phyloP scores from a whole-genome alignment of 306 rosid species.

The Pueraria montana region DNA sequence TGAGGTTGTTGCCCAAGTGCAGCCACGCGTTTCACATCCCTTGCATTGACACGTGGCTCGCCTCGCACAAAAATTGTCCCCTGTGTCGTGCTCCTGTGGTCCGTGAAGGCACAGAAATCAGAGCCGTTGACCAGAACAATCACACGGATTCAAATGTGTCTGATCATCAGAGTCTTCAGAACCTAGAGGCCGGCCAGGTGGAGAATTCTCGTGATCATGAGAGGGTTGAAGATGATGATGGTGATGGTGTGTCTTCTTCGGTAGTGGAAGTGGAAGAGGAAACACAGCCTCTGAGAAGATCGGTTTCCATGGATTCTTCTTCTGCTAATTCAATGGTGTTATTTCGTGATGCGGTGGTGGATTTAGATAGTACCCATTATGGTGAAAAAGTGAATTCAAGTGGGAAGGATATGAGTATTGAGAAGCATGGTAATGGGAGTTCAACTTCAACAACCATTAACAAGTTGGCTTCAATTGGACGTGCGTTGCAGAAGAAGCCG shows the following conservation, averaged over 20 bases:
- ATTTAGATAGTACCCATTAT: background rate
- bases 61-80: conserved; percentile 55
- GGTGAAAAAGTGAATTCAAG: conserved; percentile 16
- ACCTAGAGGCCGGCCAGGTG: background rate
- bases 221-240: conserved; percentile 42
- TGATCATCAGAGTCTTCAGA: too few relatives aligned
- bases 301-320: conserved; percentile 56
- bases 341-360: conserved; percentile 17
- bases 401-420: background rate
- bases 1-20: conserved; percentile 81
- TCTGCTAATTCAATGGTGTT: conserved; percentile 43
- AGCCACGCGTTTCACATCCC: conserved; percentile 66
- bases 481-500: conserved; percentile 58
- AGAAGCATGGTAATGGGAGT: conserved; percentile 47
- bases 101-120: too few relatives aligned
- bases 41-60: conserved; percentile 60
- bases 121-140: conserved; percentile 21
- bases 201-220: conserved; percentile 50
- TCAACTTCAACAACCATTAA: conserved; percentile 39
- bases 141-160: too few relatives aligned
- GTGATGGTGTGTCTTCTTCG: background rate
- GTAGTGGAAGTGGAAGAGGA: conserved; percentile 36
- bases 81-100: conserved; percentile 62
- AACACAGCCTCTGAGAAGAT: conserved; percentile 54
- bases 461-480: conserved; percentile 53